Base-by-base conservation (phyloP, 2,329 filamentous ascomycete genomes). In the Diaporthe vaccinii region DNA sequence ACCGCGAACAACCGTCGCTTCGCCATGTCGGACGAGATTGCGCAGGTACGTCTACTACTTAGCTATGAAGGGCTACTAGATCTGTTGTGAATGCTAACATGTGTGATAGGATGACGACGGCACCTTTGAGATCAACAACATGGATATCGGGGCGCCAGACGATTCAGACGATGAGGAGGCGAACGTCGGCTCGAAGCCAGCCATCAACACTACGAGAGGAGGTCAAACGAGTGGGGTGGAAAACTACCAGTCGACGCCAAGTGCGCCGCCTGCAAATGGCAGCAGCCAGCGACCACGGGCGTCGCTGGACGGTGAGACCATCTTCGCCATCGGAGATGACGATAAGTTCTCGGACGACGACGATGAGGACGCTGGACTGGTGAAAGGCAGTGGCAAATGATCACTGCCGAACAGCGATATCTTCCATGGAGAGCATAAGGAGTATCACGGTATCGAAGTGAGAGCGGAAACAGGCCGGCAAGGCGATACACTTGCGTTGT, bases 21-120 rank as follows among this genome's bases (percentile, higher is more conserved):
- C 81, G 97, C 97, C 77, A 99, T 99, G 97, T 98, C 95, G 86
- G 97, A 99, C 81, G 97, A 99, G 91, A 93, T 99, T 82, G 96
- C 97, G 3, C 75, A 76, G 49, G 65, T 69, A 25, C 34, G 65
- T 55, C 34, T 41, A 39, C 65, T n/a, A 28, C 3, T 12, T 3
- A 28, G 22, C 46, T 39, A 12, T 7, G 14, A 22, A 55, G 34
- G n/a, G 15, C 15, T 55, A 22, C 9, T 22, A 10, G 49, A 25
- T 41, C 4, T 6, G 22, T 41, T 3, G 17, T 28, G 12, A 20
- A 41, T 41, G 15, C 65, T 69, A 55, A 69, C 34, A 22, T 28
- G 22, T 10, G 97, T 98, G n/a, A n/a, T 55, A 69, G 90, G 97
- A 99, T 80, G 97, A 99, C 80, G 96, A 98, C 82, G 97, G 97